Evolutionary conservation across 495 filamentous ascomycete genomes (phyloP).

Genomic region (Tuber aestivum): DNA sequence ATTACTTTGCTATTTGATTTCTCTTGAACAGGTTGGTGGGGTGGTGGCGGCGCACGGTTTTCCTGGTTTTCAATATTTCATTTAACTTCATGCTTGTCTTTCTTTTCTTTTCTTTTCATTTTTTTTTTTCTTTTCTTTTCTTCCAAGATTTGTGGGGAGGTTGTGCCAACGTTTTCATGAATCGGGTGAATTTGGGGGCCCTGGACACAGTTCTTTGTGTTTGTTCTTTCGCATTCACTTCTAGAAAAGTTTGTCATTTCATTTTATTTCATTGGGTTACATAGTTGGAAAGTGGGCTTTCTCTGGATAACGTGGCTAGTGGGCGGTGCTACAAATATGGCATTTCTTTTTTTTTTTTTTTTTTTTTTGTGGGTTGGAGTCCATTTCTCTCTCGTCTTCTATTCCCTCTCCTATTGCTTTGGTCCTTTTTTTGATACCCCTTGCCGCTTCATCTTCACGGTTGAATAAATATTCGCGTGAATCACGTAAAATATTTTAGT

Average conservation of each 20-base stretch:
- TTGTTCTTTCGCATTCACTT: neutral
- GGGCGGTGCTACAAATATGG: neutral
- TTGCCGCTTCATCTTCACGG: neutral
- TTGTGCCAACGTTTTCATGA: conserved; percentile 6
- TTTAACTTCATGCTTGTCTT: conserved; percentile 29
- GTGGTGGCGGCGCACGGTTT: conserved; percentile 33
- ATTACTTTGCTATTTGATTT: conserved; percentile 13
- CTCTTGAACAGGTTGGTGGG: conserved; percentile 11
- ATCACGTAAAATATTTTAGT: neutral
- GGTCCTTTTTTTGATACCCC: neutral
- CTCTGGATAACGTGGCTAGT: neutral
- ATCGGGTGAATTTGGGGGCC: neutral
- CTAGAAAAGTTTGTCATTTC: neutral
- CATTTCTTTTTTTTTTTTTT: neutral
- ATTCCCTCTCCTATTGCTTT: neutral
- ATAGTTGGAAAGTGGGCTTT: neutral
- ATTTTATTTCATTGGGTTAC: conserved; percentile 2
- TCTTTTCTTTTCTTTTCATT: neutral
- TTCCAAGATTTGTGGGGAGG: neutral
- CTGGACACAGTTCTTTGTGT: neutral
- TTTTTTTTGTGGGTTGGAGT: neutral
- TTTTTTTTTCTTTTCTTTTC: neutral
- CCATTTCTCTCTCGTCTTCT: neutral
- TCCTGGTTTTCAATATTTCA: conserved; percentile 27
- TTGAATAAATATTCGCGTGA: neutral